phyloP scores from a whole-genome alignment of 352 stramenopile species.

The Globisporangium polare region DNA sequence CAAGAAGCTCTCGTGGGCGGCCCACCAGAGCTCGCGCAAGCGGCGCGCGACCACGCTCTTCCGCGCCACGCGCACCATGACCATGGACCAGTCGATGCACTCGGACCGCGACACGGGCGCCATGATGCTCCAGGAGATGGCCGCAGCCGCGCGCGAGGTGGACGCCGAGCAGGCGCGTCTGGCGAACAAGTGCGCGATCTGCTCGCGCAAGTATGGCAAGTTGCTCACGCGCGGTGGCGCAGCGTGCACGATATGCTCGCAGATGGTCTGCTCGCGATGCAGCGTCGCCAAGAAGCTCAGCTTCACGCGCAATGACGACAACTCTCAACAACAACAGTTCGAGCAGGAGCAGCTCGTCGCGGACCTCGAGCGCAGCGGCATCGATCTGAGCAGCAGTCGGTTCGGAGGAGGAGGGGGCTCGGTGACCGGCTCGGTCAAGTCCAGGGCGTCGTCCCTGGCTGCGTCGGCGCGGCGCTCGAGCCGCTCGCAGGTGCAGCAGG shows the following conservation, averaged over 20 bases:
- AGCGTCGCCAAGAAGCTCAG: slow-evolving; percentile 44
- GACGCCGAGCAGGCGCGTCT: slow-evolving; percentile 4
- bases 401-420: no score
- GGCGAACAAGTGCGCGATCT: slow-evolving; percentile 12
- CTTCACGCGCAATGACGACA: slow-evolving; percentile 27
- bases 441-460: neutral
- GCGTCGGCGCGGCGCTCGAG: neutral
- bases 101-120: neutral
- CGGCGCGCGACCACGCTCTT: slow-evolving; percentile 13
- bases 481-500: slow-evolving; percentile 12
- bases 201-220: slow-evolving; percentile 12
- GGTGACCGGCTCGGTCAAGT: slow-evolving; percentile 1
- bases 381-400: neutral
- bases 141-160: slow-evolving; percentile 17
- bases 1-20: slow-evolving; percentile 52
- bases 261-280: slow-evolving; percentile 36
- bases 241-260: slow-evolving; percentile 31
- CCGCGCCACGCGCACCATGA: slow-evolving; percentile 7
- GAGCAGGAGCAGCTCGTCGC: slow-evolving; percentile 28
- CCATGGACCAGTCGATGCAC: slow-evolving; percentile 9
- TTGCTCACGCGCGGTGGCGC: slow-evolving; percentile 26
- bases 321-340: slow-evolving; percentile 18
- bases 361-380: slow-evolving; percentile 15
- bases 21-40: slow-evolving; percentile 24
- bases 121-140: slow-evolving; percentile 24